Base-by-base conservation (phyloP, 139 green algal species). In the Chlamydomonas sphaeroides region DNA sequence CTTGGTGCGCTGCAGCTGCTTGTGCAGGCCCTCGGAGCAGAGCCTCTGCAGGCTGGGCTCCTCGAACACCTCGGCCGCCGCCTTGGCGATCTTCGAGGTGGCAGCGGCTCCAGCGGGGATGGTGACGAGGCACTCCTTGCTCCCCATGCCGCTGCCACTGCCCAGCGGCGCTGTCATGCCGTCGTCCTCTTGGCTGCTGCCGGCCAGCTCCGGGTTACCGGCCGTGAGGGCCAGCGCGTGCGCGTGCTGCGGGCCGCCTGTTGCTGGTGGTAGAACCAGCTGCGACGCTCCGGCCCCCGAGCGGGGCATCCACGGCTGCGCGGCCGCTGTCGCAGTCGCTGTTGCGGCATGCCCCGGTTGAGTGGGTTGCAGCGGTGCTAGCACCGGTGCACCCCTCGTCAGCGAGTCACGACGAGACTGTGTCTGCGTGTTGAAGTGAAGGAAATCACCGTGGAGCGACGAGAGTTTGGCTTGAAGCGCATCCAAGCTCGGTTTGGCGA, bases 1-100 rank as follows among this genome's bases (percentile, higher is more conserved):
- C 73, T 91, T 94, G 18, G 92, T 97, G 33, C 94, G 91, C 78
- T 94, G 90, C 84, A 97, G 90, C 86, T 94, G 90, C 65, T 84
- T 88, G 51, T 83, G 89, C 65, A 97, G 72, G n/a, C 86, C 92
- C 21, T 92, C 89, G 36, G 93, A 86, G 32, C 84, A 93, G 63
- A 91, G 68, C 53, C 79, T 65, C 65, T 80, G 20, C 45, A 96
- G 90, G 35, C 80, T 83, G 23, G 84, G 20, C n/a, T 96, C 94
- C 36, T 91, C 80, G 66, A 97, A 95, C 15, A 92, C 66, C 68
- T 94, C 85, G 33, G 65, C 38, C 5, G 94, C 93, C 45, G 77
- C 62, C 36, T 88, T 83, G 7, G 53, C 78, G 21, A 77, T 14
- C 18, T 79, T 80, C 36, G 75, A 71, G 32, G 53, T 88, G 41